These are phyloP conservation scores for Anisodus tanguticus DNA, from an alignment of 257 asterid species.

Conservation along the genomic window DNA sequence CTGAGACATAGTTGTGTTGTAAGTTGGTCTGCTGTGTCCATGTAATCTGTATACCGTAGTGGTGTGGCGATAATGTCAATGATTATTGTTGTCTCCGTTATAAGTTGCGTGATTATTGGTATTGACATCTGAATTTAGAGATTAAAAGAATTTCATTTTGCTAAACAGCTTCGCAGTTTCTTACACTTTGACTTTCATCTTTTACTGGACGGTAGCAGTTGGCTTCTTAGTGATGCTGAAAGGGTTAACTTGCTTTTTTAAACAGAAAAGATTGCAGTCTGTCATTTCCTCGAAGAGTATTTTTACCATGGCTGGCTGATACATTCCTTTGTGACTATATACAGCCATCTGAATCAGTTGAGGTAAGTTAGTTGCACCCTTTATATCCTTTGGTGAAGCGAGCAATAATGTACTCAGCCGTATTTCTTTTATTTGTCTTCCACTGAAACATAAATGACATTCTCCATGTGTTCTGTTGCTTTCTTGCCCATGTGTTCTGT, in stretches of 20 bases:
- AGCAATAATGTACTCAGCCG: background rate
- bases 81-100: background rate
- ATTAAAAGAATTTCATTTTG: constrained; percentile 8
- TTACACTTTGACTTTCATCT: constrained; percentile 28
- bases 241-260: constrained; percentile 33
- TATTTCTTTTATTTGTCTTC: constrained; percentile 1
- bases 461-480: background rate
- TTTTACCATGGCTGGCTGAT: constrained; percentile 88
- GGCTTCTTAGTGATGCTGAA: constrained; percentile 17
- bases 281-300: constrained; percentile 83
- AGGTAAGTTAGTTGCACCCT: constrained; percentile 57
- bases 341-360: constrained; percentile 74
- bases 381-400: constrained; percentile 15
- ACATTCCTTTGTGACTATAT: constrained; percentile 84
- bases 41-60: background rate
- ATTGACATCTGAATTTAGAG: background rate
- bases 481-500: constrained; percentile 1
- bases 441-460: constrained; percentile 8
- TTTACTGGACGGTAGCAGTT: constrained; percentile 30
- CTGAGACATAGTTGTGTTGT: too few species aligned
- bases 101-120: background rate
- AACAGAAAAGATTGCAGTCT: constrained; percentile 64
- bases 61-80: background rate
- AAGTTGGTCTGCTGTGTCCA: background rate
- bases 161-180: background rate